These are phyloP conservation scores for Cystofilobasidium bisporidii DNA, from an alignment of 768 basidiomycete genomes.

Conservation along the genomic window DNA sequence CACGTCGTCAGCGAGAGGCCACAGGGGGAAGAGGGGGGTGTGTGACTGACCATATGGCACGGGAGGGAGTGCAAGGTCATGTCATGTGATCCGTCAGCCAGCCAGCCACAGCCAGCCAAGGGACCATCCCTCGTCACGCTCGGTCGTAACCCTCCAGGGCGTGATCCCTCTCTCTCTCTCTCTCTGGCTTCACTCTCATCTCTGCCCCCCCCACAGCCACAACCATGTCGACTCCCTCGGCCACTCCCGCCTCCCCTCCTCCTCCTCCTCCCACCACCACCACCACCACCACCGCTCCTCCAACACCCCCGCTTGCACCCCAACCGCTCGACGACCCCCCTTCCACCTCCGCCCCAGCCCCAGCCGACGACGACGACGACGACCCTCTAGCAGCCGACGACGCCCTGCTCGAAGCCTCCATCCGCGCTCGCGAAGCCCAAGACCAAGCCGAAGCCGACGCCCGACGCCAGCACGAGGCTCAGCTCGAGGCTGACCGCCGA, in stretches of 20 bases:
- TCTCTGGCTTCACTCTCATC: neutral
- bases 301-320: neutral
- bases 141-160: too few species aligned
- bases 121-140: too few species aligned
- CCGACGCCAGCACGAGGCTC: slow-evolving; percentile 14
- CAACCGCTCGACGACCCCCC: neutral
- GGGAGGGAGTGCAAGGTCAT: too few species aligned
- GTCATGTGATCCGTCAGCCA: too few species aligned
- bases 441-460: slow-evolving; percentile 10
- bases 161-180: neutral
- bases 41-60: too few species aligned
- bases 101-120: too few species aligned
- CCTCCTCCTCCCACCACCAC: neutral
- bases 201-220: neutral
- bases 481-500: too few species aligned
- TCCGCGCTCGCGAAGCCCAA: slow-evolving; percentile 10
- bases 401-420: slow-evolving; percentile 3
- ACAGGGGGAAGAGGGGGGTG: too few species aligned
- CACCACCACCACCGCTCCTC: neutral
- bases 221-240: neutral
- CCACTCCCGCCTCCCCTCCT: neutral
- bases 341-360: neutral
- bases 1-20: too few species aligned
- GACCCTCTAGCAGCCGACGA: neutral
- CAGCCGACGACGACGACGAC: slow-evolving; percentile 11